Percentiles rank a stretch among this genome's conserved stretches.
Conservation (phyloP, 2,329 filamentous ascomycete species). For the Colletotrichum salicis region DNA sequence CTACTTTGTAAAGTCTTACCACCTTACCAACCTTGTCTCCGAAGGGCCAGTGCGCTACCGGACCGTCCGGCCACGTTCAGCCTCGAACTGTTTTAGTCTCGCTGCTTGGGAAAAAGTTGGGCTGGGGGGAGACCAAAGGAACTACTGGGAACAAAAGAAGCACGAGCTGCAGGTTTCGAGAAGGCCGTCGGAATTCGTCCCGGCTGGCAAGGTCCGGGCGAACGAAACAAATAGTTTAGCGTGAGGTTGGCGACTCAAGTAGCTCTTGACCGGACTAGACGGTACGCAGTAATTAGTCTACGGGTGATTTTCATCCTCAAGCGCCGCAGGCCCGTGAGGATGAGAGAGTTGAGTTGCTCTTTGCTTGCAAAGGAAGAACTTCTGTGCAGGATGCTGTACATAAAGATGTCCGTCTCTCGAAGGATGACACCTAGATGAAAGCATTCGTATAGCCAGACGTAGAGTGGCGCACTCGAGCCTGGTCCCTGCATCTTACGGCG, state of each 20-base stretch:
- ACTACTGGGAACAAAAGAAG: not conserved
- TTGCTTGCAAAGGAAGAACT: not conserved
- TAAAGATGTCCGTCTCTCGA: not conserved
- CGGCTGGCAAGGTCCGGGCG: slow-evolving; percentile 11
- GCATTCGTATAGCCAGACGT: not conserved
- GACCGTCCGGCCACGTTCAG: slow-evolving; percentile 14
- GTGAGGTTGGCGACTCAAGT: slow-evolving; percentile 6
- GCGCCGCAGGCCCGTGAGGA: not conserved
- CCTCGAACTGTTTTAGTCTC: not conserved
- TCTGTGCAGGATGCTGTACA: not conserved
- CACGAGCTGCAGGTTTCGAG: slow-evolving; percentile 29
- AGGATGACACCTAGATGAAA: not conserved
- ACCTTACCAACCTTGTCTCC: not conserved
- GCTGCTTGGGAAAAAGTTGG: not conserved
- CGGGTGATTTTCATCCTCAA: not conserved
- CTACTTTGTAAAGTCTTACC: not conserved
- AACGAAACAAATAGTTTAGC: slow-evolving; percentile 16
- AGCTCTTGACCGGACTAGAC: slow-evolving; percentile 7
- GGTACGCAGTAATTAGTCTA: not conserved
- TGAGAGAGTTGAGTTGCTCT: not conserved
- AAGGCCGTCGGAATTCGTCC: slow-evolving; percentile 23
- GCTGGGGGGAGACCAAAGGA: too few species aligned
- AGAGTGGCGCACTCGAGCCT: not conserved
- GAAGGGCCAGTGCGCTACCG: slow-evolving; percentile 14
- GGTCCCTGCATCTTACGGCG: not conserved